phyloP scores from a whole-genome alignment of 139 green algal genomes.

The Ulvella scutata region DNA sequence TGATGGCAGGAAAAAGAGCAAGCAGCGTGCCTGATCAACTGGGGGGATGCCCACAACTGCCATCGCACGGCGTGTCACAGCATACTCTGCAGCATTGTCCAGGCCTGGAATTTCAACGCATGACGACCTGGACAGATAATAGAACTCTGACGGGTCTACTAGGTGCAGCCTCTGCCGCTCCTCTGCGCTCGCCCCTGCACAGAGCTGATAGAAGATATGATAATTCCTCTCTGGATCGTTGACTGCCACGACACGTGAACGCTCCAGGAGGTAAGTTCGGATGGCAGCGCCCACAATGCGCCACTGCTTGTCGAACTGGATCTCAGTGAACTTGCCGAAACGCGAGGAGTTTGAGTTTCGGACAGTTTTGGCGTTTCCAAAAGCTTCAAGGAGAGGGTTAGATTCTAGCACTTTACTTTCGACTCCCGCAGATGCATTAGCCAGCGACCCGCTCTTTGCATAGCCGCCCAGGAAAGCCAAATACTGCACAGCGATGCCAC shows the following conservation, averaged over 20 bases:
- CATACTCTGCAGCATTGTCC: constrained; percentile 83
- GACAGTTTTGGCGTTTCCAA: constrained; percentile 97
- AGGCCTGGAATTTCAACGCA: constrained; percentile 76
- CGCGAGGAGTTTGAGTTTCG: constrained; percentile 94
- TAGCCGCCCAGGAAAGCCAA: constrained; percentile 61
- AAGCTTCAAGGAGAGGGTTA: constrained; percentile 95
- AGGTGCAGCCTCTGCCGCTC: constrained; percentile 49
- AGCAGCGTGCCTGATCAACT: constrained; percentile 30
- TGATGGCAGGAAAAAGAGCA: not conserved
- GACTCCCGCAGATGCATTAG: not conserved
- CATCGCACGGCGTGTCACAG: constrained; percentile 81
- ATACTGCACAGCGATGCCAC: constrained; percentile 31
- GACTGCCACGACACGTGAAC: constrained; percentile 78
- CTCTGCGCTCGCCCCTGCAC: constrained; percentile 58
- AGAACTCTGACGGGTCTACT: constrained; percentile 42
- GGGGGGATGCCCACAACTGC: constrained; percentile 77
- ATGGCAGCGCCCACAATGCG: constrained; percentile 78
- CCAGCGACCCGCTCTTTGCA: not conserved
- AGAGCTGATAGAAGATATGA: constrained; percentile 99
- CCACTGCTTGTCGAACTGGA: constrained; percentile 83
- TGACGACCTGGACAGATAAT: constrained; percentile 74
- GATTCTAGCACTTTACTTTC: constrained; percentile 71
- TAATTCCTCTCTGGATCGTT: constrained; percentile 95
- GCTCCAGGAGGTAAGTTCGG: constrained; percentile 94
- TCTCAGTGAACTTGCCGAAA: constrained; percentile 99